phyloP scores from a whole-genome alignment of 1,139 yeast species.

The Candida dubliniensis region DNA sequence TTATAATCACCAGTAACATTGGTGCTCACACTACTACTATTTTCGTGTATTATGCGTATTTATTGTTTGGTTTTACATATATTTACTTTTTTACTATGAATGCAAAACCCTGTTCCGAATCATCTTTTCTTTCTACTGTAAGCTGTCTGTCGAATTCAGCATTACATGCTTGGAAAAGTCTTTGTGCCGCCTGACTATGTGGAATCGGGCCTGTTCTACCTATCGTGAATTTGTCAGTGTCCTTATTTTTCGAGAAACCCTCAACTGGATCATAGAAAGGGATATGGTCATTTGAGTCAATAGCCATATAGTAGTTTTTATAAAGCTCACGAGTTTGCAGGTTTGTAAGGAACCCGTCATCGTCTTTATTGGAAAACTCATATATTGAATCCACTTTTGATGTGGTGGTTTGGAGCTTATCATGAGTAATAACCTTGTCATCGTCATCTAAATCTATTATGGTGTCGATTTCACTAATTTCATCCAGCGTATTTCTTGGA shows the following conservation, averaged over 20 bases:
- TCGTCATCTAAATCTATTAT: constrained; percentile 7
- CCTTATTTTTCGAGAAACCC: constrained; percentile 4
- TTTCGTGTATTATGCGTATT: neutral
- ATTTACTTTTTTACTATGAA: constrained; percentile 5
- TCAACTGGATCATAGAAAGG: constrained; percentile 24
- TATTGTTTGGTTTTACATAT: neutral
- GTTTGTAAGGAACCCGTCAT: constrained; percentile 31
- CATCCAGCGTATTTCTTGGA: neutral
- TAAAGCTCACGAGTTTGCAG: constrained; percentile 33
- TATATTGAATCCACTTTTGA: constrained; percentile 1
- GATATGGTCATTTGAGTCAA: constrained; percentile 20
- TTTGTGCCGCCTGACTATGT: constrained; percentile 6
- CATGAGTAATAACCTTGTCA: constrained; percentile 28
- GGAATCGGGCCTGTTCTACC: constrained; percentile 6
- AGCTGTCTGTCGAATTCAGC: neutral
- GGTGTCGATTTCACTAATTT: constrained; percentile 1
- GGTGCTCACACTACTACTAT: neutral
- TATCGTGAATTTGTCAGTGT: constrained; percentile 4
- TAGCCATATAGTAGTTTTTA: constrained; percentile 30
- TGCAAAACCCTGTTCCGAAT: constrained; percentile 4
- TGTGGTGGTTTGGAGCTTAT: constrained; percentile 22
- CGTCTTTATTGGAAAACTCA: constrained; percentile 4
- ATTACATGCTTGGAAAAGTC: constrained; percentile 3
- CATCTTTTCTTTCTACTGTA: neutral
- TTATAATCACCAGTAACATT: constrained; percentile 1